phyloP scores from a whole-genome alignment of 768 basidiomycete species.

The Clathrus columnatus region DNA sequence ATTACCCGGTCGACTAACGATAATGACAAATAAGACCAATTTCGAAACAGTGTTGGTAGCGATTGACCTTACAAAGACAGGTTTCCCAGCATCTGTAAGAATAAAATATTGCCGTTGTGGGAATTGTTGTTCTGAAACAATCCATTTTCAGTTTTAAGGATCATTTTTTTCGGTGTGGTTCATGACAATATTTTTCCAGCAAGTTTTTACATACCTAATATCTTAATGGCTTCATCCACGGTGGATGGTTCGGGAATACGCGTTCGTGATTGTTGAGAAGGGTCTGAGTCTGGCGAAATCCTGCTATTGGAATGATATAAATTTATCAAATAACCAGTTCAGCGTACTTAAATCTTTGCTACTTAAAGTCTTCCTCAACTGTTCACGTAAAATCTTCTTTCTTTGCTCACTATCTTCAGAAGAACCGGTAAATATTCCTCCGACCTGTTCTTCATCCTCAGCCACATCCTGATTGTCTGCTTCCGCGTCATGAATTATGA shows the following conservation, averaged over 20 bases:
- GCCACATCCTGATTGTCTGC: slow-evolving; percentile 33
- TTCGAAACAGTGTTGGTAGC: background rate
- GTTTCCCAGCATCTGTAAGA: slow-evolving; percentile 93
- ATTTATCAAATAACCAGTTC: background rate
- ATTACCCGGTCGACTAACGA: slow-evolving; percentile 39
- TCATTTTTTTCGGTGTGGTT: background rate
- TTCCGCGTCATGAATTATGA: slow-evolving; percentile 64
- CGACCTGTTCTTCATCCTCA: slow-evolving; percentile 47
- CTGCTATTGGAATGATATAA: background rate
- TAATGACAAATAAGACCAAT: background rate
- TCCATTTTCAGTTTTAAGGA: background rate
- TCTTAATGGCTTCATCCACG: background rate
- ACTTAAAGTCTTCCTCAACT: slow-evolving; percentile 58
- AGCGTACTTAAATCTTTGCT: slow-evolving; percentile 43
- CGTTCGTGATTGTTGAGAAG: background rate
- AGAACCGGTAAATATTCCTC: slow-evolving; percentile 35
- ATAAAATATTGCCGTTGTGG: slow-evolving; percentile 77
- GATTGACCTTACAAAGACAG: slow-evolving; percentile 79
- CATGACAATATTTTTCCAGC: background rate
- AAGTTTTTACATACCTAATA: background rate
- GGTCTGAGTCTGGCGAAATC: background rate
- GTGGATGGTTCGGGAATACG: background rate
- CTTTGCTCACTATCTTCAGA: slow-evolving; percentile 43
- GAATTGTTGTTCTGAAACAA: slow-evolving; percentile 2
- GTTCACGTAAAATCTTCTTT: slow-evolving; percentile 60